Base-by-base conservation (phyloP, 768 basidiomycete species). In the Naganishia friedmannii region DNA sequence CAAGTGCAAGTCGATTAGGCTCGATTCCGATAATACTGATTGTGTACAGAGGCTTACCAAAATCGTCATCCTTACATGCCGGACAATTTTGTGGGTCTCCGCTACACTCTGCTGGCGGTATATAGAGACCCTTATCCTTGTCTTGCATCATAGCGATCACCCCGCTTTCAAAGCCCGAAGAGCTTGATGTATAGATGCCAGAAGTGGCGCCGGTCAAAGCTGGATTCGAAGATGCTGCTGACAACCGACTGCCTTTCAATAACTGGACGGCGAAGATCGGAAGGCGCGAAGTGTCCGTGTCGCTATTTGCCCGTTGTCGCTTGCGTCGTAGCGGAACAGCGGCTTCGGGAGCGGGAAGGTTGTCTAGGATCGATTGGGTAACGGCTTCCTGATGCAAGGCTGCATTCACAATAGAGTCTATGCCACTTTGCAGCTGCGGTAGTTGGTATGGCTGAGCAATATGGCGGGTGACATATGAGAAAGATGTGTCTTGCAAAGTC, bases 241-340 rank as follows among this genome's bases (percentile, higher is more conserved):
- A 17, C 34, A 42, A 28, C 19, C 23, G 5, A 37, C 26, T 23
- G 29, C 26, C 13, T 12, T 26, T 45, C 65, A 66, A 2, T 28
- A 60, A 58, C 17, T 60, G 39, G 21, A 70, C 63, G 3, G 60
- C 69, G 31, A 70, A 70, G 60, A 70, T 65, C 17, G 69, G 69
- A 9, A 29, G 19, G 9, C 53, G 48, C 5, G 48, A 34, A 23
- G 37, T n/a, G 10, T 1, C 51, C 19, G 45, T 8, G 6, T 19
- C 10, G 34, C 54, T 57, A 55, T 26, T 23, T 42, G 10, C 56
- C 46, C 68, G 13, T 23, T 28, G 17, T 39, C 68, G 26, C 29
- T 86, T 85, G 48, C 88, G 87, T 66, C 88, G 89, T 45, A 94
- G 86, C 37, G 91, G 91, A 31, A 94, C 87, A 2, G 92, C 86